phyloP scores from a whole-genome alignment of 2,329 filamentous ascomycete species.

The Coniochaeta ligniaria region DNA sequence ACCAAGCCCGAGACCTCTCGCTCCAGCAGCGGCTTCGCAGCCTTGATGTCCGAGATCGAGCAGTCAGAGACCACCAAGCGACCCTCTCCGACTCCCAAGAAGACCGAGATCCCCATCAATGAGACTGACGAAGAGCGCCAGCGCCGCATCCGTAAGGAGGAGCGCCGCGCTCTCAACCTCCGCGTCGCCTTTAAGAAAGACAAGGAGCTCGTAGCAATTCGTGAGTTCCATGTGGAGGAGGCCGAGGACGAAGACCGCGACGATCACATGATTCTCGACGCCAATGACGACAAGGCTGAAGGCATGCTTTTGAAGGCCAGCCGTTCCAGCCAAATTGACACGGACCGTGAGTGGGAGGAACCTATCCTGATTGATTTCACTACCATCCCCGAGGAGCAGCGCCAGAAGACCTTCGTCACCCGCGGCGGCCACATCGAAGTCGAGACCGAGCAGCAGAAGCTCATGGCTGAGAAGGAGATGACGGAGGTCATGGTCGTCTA shows the following conservation, averaged over 20 bases:
- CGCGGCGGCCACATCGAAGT: constrained; percentile 45
- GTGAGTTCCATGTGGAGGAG: constrained; percentile 65
- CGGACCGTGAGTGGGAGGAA: constrained; percentile 39
- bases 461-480: constrained; percentile 49
- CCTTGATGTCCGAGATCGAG: constrained; percentile 42
- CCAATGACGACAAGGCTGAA: constrained; percentile 65
- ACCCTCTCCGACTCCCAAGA: constrained; percentile 27
- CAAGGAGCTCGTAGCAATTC: constrained; percentile 56
- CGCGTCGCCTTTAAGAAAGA: constrained; percentile 67
- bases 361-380: constrained; percentile 40
- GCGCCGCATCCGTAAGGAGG: constrained; percentile 65
- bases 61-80: constrained; percentile 43
- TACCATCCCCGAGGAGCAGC: constrained; percentile 35
- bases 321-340: constrained; percentile 42
- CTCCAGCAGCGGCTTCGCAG: constrained; percentile 35
- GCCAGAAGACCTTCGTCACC: constrained; percentile 42
- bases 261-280: constrained; percentile 63
- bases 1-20: constrained; percentile 21
- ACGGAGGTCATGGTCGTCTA: constrained; percentile 57
- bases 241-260: constrained; percentile 67
- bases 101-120: constrained; percentile 35
- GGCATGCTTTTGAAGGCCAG: constrained; percentile 60
- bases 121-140: constrained; percentile 63
- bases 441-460: constrained; percentile 46
- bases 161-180: constrained; percentile 50